Conservation (phyloP, 2,329 filamentous ascomycete species). For the Colletotrichum navitas region DNA sequence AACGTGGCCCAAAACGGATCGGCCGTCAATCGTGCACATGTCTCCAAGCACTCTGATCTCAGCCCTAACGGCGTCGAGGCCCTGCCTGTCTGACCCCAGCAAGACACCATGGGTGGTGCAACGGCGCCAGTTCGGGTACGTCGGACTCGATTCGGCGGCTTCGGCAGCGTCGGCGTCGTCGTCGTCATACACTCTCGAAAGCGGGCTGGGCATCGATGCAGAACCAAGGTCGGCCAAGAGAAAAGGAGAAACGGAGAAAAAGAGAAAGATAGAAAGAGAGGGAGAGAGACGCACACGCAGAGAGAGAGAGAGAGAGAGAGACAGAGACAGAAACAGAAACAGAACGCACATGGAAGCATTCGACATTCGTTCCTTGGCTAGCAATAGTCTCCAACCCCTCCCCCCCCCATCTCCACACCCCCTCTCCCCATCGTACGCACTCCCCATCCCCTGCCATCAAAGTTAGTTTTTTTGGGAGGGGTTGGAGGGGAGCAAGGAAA, state of each 20-base stretch:
- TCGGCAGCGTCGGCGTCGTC: constrained; percentile 26
- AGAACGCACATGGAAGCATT: background rate
- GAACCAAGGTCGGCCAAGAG: background rate
- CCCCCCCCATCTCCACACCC: background rate
- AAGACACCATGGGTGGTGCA: background rate
- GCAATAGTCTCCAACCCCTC: background rate
- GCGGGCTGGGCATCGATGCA: background rate
- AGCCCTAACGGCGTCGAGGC: constrained; percentile 19
- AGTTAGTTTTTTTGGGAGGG: background rate
- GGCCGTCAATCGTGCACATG: background rate
- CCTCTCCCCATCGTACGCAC: background rate
- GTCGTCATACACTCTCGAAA: background rate
- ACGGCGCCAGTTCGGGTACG: constrained; percentile 12
- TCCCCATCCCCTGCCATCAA: background rate
- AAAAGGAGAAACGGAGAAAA: background rate
- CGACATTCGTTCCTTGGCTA: background rate
- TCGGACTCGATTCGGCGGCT: constrained; percentile 29
- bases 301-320: no score
- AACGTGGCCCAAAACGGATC: background rate
- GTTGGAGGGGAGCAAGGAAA: no score
- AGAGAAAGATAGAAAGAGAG: no score
- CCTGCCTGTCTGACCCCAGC: background rate
- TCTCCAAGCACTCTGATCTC: constrained; percentile 1
- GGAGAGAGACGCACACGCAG: no score
- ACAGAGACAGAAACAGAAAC: no score